phyloP scores from a whole-genome alignment of 495 filamentous ascomycete species.

The Lasiosphaeris hirsuta region DNA sequence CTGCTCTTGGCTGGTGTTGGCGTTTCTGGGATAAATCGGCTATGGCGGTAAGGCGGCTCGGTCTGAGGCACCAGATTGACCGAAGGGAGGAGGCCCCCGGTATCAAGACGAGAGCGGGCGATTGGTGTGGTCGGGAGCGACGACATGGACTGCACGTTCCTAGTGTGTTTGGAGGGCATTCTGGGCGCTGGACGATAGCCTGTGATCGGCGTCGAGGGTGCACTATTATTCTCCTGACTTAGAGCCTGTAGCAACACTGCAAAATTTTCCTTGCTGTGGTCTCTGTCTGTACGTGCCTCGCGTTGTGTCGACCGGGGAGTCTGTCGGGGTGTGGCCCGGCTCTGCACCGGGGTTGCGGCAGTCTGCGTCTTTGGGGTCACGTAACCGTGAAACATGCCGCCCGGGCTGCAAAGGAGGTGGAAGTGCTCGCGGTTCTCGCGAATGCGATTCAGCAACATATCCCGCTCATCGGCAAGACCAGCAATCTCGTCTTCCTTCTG shows the following conservation, averaged over 20 bases:
- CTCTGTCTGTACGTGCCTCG: constrained; percentile 35
- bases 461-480: constrained; percentile 64
- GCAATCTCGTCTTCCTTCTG: constrained; percentile 65
- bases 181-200: constrained; percentile 41
- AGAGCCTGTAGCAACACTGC: constrained; percentile 74
- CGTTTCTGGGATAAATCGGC: constrained; percentile 30
- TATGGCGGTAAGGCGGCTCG: constrained; percentile 43
- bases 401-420: constrained; percentile 59
- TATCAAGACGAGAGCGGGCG: constrained; percentile 39
- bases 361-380: constrained; percentile 51
- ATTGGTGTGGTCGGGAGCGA: constrained; percentile 77
- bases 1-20: constrained; percentile 17
- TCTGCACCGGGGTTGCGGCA: constrained; percentile 47
- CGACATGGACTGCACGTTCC: constrained; percentile 70
- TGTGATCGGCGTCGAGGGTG: constrained; percentile 58
- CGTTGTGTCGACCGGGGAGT: constrained; percentile 44
- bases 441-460: constrained; percentile 76
- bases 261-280: constrained; percentile 53
- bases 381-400: constrained; percentile 51
- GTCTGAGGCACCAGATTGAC: constrained; percentile 56
- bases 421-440: constrained; percentile 83
- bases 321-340: constrained; percentile 43
- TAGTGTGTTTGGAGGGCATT: constrained; percentile 55
- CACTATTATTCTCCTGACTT: constrained; percentile 67
- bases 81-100: constrained; percentile 49